Evolutionary conservation across 2,329 filamentous ascomycete genomes (phyloP), one percentile per base, ranked within the genome.

Genomic region (Stemphylium lycopersici): DNA sequence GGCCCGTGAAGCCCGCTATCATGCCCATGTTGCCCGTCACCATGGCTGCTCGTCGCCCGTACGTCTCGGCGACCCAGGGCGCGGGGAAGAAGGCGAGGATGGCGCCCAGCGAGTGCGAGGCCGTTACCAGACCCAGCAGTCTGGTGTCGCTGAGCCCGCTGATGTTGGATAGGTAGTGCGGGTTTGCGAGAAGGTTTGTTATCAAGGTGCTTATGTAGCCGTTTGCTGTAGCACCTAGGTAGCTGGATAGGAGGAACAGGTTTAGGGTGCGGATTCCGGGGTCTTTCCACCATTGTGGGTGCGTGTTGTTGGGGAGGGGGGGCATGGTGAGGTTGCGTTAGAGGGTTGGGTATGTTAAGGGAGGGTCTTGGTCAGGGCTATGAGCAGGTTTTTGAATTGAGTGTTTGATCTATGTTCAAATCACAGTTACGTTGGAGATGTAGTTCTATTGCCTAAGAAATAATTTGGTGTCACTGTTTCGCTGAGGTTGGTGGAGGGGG

Each of bases 41-140:
- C 13, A 65, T 56, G 6, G 50, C 60, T 2, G 41, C 44, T 11
- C 60, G 57, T 2, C 62, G 55, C 2, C 62, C 62, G 37, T 34
- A 63, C 22, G 37, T 62, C 4, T 65, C 60, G 3, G 59, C 58
- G 6, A 65, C 46, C 57, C 52, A 62, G 1, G 60, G 60, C 20
- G 62, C 56, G 11, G 62, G 60, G 22, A 63, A 58, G 51, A 65
- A 65, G n/a, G 62, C 58, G 10, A 50, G 53, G 26, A 65, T 58
- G 15, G 40, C 61, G 29, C 60, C 62, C 11, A 61, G 38, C 11
- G 62, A 49, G 2, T 65, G 60, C 5, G 62, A 58, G 10, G 62
- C 55, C 11, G 49, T 48, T 11, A 63, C 57, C 5, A 65, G 38
- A 15, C 59, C 60, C 12, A 62, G 52, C 4, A 54, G 36, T 8